Base-by-base conservation (phyloP, 2,329 filamentous ascomycete genomes). In the Alternaria viburni region DNA sequence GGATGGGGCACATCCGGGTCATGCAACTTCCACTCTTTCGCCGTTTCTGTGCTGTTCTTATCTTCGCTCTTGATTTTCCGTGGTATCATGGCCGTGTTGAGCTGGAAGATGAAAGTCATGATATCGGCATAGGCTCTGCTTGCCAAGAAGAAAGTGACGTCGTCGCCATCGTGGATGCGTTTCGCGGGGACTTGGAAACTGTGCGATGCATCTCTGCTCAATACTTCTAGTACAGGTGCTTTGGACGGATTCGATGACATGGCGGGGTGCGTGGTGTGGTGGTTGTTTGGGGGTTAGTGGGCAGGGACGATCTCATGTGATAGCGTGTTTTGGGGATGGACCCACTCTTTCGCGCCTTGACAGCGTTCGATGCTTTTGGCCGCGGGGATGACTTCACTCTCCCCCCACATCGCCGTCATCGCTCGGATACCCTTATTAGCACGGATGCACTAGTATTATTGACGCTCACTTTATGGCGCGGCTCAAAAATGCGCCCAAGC, bases 91-190 rank as follows among this genome's bases (percentile, higher is more conserved):
- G 94, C 87, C 61, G 90, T 89, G 79, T 97, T 98, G 52, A 99
- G 89, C 81, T 98, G 96, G 69, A 97, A 85, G 50, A 98, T 83
- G 78, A 97, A 98, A 50, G 88, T 86, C 79, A 93, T 91, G 57
- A 99, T 92, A 76, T 97, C 93, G 62, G 89, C 87, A 81, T 98
- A 97, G 47, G 93, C 96, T 69, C 87, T 88, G 52, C 92, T 93
- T 9, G 86, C 87, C 57, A 97, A 87, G 79, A 98, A 99, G 66
- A 86, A 87, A 19, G 87, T 80, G 58, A 99, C 91, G 84, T 98
- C 93, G 63, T 90, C 83, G 60, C 90, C 90, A 73, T 96, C 92
- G 81, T 97, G 86, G 82, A 99, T 99, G 74, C 86, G 86, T 80
- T 98, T 99, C 60, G 79, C 77, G 0, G 96, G 96, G 45, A 83